phyloP scores from a whole-genome alignment of 169 alveolate genomes.

The Babesia gibsoni region DNA sequence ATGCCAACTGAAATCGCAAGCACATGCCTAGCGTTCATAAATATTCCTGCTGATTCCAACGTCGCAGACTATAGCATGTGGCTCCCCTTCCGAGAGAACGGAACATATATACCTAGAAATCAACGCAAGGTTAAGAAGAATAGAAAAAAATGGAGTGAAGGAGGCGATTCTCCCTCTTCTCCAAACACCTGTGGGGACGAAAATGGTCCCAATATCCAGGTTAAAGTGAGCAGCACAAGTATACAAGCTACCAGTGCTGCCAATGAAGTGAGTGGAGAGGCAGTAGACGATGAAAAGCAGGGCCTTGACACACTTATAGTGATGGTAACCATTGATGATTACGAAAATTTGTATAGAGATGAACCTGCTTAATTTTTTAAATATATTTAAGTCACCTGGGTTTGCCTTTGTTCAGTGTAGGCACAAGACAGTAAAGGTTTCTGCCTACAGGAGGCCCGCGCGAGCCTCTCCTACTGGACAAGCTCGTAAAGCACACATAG shows the following conservation, averaged over 20 bases:
- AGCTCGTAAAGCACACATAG: constrained; percentile 81
- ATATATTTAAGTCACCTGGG: background rate
- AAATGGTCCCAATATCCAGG: too few species aligned
- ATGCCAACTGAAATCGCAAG: constrained; percentile 56
- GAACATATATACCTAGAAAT: constrained; percentile 26
- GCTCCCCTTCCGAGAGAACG: constrained; percentile 54
- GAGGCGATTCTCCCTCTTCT: too few species aligned
- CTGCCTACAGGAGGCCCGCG: constrained; percentile 81
- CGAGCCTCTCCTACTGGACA: constrained; percentile 86
- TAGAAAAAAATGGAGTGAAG: too few species aligned
- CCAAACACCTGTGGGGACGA: too few species aligned
- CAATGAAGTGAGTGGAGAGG: constrained; percentile 50
- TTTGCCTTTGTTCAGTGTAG: constrained; percentile 60
- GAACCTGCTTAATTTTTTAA: background rate
- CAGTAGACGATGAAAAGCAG: background rate
- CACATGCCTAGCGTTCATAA: constrained; percentile 54
- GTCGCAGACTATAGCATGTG: constrained; percentile 24
- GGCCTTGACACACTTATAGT: background rate
- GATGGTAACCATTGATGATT: constrained; percentile 8
- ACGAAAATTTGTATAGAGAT: background rate
- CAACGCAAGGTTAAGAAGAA: constrained; percentile 41
- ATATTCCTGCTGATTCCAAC: constrained; percentile 24
- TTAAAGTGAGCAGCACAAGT: background rate
- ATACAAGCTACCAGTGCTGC: background rate
- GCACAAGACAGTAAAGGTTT: constrained; percentile 77